A percentile compares a stretch with the other conserved stretches of the same genome.
Evolutionary conservation across 1,284 basidiomycete genomes (phyloP).

Genomic region (Somion occarium): DNA sequence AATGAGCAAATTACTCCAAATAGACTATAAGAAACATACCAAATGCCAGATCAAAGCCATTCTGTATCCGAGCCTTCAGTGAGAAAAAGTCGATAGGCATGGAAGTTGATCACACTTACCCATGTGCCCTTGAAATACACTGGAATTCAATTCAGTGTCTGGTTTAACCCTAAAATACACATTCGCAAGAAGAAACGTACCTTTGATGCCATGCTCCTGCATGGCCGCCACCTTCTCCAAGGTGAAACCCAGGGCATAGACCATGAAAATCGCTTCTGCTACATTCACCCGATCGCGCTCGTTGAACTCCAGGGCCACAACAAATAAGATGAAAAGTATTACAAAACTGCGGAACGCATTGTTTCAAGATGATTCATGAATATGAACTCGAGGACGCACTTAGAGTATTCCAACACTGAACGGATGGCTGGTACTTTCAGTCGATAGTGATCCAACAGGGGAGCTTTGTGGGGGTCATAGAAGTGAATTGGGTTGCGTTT

Average conservation of each 20-base stretch:
- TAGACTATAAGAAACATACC: slow-evolving; percentile 36
- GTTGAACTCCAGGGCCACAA: slow-evolving; percentile 77
- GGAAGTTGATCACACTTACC: slow-evolving; percentile 38
- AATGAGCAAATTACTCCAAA: neutral
- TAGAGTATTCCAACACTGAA: slow-evolving; percentile 82
- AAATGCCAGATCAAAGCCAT: slow-evolving; percentile 88
- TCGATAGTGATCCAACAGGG: slow-evolving; percentile 89
- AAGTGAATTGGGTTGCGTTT: slow-evolving; percentile 90
- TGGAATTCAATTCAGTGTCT: slow-evolving; percentile 19
- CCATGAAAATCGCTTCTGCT: slow-evolving; percentile 72
- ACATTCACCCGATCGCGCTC: slow-evolving; percentile 56
- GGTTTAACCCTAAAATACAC: neutral
- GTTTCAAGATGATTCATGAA: slow-evolving; percentile 2
- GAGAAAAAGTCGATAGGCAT: neutral
- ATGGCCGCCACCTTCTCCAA: slow-evolving; percentile 91
- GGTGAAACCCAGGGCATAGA: slow-evolving; percentile 84
- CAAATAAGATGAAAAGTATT: slow-evolving; percentile 78
- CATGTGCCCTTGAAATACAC: slow-evolving; percentile 82
- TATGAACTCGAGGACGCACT: slow-evolving; percentile 38
- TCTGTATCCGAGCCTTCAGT: slow-evolving; percentile 40
- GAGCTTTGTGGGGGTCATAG: slow-evolving; percentile 91
- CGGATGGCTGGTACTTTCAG: slow-evolving; percentile 92
- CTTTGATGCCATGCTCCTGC: slow-evolving; percentile 90
- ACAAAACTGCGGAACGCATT: slow-evolving; percentile 56
- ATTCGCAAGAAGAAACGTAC: slow-evolving; percentile 28